Evolutionary conservation across 2,329 filamentous ascomycete species (phyloP), one percentile per base, ranked within the genome.

Genomic region (Scedosporium boydii): DNA sequence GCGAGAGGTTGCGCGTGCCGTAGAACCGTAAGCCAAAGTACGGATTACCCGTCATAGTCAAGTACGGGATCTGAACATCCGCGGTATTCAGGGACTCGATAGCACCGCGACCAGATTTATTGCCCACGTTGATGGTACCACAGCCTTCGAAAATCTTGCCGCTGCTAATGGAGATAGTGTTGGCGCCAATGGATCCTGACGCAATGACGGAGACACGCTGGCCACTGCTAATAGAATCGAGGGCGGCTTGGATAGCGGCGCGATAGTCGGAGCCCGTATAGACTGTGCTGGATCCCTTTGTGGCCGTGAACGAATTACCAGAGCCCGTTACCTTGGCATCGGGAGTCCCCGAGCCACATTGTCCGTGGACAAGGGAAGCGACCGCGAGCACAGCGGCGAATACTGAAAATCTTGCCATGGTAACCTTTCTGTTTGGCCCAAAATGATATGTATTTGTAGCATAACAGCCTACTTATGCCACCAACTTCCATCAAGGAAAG

Each of bases 81-180:
- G 70, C 67, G 7, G 80, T 78, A 66, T 78, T 72, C 2, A 78
- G 73, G 0, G 77, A 77, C 70, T 85, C 82, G 58, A 85, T 84
- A 56, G 82, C 80, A 18, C 82, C 82, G 21, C 75, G 77, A 1
- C 78, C 81, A 42, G 68, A 66, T 4, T 70, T 74, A 62, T 69
- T 70, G 26, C 67, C 77, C 0, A 74, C 75, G 63, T 84, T 74
- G 69, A 85, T 82, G 55, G 81, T 83, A 51, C 82, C 82, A 68
- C 82, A 85, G 38, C 80, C 82, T 65, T 85, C 82, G 58, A 85
- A 84, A 51, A 74, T 84, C 70, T 82, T 83, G 62, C 82, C 81
- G 67, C 77, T 79, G 41, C 68, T 66, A 64, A 85, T 77, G 26
- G 70, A 76, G 68, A 84, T 79, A 42, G 79, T 83, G 66, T 68